These are phyloP conservation scores for Colletotrichum sp. DNA, from an alignment of 2,329 filamentous ascomycete genomes.

Conservation along the genomic window DNA sequence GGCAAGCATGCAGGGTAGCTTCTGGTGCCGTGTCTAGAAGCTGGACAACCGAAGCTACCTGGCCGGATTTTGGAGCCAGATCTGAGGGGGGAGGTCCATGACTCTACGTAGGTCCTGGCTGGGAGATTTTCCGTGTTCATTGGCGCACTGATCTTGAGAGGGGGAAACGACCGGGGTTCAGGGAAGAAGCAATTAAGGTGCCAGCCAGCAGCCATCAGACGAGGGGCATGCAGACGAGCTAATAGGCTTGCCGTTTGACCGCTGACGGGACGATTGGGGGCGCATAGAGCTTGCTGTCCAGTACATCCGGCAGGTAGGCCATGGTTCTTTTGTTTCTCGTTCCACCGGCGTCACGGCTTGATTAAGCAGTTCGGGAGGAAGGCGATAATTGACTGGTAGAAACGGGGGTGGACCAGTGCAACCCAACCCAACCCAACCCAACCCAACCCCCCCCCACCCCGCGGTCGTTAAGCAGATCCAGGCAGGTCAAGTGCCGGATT, in stretches of 20 bases:
- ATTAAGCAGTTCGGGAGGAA: constrained; percentile 7
- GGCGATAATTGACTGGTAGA: neutral
- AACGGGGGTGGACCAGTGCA: neutral
- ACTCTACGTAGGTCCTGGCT: neutral
- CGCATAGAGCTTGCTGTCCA: neutral
- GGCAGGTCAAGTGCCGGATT: constrained; percentile 17
- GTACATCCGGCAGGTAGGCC: neutral
- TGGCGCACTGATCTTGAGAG: neutral
- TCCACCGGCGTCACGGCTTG: constrained; percentile 1
- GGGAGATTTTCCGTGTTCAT: neutral
- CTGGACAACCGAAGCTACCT: neutral
- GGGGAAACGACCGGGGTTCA: neutral
- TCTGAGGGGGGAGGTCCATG: neutral
- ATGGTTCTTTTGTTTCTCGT: neutral
- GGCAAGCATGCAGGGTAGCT: neutral
- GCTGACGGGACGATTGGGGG: neutral
- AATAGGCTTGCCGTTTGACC: neutral
- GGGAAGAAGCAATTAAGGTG: neutral
- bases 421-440: neutral
- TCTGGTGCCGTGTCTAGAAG: neutral
- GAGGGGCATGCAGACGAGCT: neutral
- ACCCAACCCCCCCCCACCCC: neutral
- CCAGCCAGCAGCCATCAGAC: neutral
- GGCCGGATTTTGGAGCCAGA: neutral
- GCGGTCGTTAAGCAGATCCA: constrained; percentile 1